Evolutionary conservation across 2,329 filamentous ascomycete species (phyloP).

Genomic region (Grosmannia clavigera): DNA sequence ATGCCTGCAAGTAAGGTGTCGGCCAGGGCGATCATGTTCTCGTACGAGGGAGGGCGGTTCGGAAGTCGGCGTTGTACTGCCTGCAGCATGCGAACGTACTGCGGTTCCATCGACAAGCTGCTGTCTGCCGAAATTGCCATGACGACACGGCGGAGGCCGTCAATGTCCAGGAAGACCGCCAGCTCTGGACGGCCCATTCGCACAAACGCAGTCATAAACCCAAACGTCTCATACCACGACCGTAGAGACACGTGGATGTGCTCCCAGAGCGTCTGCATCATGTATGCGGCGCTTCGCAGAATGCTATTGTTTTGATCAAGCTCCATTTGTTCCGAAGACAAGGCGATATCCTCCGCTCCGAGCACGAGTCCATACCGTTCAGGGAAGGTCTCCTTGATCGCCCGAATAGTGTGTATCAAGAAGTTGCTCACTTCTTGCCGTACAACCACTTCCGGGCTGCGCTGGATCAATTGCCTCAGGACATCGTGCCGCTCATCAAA

Average conservation of each 20-base stretch:
- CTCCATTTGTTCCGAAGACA: conserved; percentile 13
- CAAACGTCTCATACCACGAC: conserved; percentile 68
- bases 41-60: conserved; percentile 40
- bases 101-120: conserved; percentile 34
- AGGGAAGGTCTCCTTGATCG: conserved; percentile 36
- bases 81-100: conserved; percentile 43
- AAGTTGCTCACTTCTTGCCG: conserved; percentile 38
- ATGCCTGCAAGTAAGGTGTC: conserved; percentile 31
- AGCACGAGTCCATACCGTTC: conserved; percentile 28
- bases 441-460: conserved; percentile 43
- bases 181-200: conserved; percentile 47
- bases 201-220: conserved; percentile 54
- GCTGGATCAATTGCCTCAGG: conserved; percentile 53
- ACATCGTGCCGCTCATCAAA: conserved; percentile 40
- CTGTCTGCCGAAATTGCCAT: conserved; percentile 50
- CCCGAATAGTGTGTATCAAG: conserved; percentile 38
- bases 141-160: conserved; percentile 47
- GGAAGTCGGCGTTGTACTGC: conserved; percentile 37
- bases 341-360: conserved; percentile 17
- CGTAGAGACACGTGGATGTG: conserved; percentile 48
- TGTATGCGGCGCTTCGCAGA: conserved; percentile 26
- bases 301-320: conserved; percentile 13
- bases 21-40: conserved; percentile 37
- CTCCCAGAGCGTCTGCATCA: conserved; percentile 47
- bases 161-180: conserved; percentile 43